Base-by-base conservation (phyloP, 257 asterid genomes). In the Coffea eugenioides region DNA sequence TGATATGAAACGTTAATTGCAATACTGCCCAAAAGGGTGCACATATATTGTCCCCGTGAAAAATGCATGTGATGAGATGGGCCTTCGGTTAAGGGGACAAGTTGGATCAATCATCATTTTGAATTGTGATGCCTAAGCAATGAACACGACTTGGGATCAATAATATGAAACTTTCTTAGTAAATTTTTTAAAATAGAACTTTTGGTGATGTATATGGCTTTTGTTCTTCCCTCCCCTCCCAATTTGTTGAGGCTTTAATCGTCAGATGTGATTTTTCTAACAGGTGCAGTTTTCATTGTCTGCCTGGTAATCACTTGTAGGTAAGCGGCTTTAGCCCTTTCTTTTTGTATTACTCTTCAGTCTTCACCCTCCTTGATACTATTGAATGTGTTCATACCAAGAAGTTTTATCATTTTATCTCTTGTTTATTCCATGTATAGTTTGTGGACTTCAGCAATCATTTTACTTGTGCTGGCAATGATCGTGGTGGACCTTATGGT, bases 401-500 rank as follows among this genome's bases (percentile, higher is more conserved):
- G 81, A 70, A 27, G 23, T 80, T 57, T 66, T 4, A 65, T 72
- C 20, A 77, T 57, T 27, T 59, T 79, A 25, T 34, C 5, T 76
- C 16, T 61, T 56, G 66, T 73, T 54, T 43, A 43, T 76, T 78
- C 76, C 77, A 64, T 84, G 80, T 80, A 23, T 78, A 95, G 99
- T 87, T 88, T 95, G 15, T 95, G 99, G 99, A 95, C 98, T 73
- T 95, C 99, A 46, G 92, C 97, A 51, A 95, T 94, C 82, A 91
- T 93, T 88, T 89, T 95, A 62, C 89, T 95, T 77, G 98, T 95
- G 84, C 76, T 95, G 91, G 77, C 84, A 41, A 95, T 95, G 99
- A 92, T 93, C 49, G 85, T 95, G 66, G 95, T 95, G 89, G 99
- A 95, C 92, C 89, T 95, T 68, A 87, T 95, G 99, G 99, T 94